Conservation (phyloP, 371 early-diverging fungal species). For the Lichtheimia hyalospora region DNA sequence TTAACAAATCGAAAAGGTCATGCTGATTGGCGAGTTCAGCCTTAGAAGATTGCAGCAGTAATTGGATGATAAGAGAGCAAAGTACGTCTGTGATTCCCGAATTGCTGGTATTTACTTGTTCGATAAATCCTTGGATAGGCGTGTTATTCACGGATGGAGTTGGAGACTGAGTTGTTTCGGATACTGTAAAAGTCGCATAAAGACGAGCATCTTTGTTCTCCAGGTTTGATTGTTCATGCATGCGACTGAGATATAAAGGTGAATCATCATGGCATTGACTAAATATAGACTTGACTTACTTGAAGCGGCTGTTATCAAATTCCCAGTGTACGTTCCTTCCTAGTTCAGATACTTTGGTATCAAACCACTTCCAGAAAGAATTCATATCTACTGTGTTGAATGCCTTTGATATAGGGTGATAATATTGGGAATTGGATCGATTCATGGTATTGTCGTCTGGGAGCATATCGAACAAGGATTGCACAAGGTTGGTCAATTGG, state of each 20-base stretch:
- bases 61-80: not conserved
- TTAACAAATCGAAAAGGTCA: not conserved
- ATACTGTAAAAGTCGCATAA: not conserved
- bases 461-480: conserved; percentile 35
- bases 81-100: conserved; percentile 3
- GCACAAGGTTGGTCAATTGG: conserved; percentile 35
- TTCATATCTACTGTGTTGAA: not conserved
- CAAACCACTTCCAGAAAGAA: conserved; percentile 43
- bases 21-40: not conserved
- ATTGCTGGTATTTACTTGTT: not conserved
- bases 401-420: not conserved
- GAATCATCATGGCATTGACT: too few species aligned
- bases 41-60: not conserved
- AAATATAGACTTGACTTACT: conserved; percentile 6
- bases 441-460: not conserved
- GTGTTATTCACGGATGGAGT: not conserved
- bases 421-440: conserved; percentile 11
- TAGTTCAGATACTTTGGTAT: conserved; percentile 40
- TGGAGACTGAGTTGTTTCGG: not conserved
- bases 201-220: not conserved
- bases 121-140: not conserved
- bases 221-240: not conserved
- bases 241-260: not conserved
- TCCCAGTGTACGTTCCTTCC: conserved; percentile 33
- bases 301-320: conserved; percentile 15